A percentile compares a stretch with the other conserved stretches of the same genome.
Conservation (phyloP, 2,329 filamentous ascomycete genomes). For the Colletotrichum endophyticum region DNA sequence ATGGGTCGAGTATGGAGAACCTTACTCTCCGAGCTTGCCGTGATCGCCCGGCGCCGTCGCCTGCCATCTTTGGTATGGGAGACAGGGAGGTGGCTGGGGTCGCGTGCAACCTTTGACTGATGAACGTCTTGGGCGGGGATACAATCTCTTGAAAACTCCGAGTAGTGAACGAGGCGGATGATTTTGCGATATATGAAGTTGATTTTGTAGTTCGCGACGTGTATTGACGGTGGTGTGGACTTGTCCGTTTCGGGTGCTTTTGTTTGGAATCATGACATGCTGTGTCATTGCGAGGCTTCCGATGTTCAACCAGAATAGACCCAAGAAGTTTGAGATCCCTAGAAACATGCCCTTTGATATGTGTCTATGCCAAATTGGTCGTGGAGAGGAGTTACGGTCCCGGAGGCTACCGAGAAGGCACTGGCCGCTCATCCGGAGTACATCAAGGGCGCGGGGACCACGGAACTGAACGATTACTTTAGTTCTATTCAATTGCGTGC, state of each 20-base stretch:
- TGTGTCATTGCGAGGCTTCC: background rate
- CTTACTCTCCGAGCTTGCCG: background rate
- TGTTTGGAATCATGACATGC: background rate
- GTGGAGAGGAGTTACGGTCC: background rate
- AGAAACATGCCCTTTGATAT: too few relatives aligned
- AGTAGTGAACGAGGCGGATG: too few relatives aligned
- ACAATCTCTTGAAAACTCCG: rapidly evolving
- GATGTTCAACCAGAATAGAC: rapidly evolving
- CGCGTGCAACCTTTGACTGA: background rate
- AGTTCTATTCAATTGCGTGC: rapidly evolving
- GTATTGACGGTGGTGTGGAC: too few relatives aligned
- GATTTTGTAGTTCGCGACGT: too few relatives aligned
- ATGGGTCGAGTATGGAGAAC: background rate
- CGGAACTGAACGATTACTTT: background rate
- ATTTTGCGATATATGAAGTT: too few relatives aligned
- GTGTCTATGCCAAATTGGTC: too few relatives aligned
- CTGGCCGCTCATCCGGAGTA: background rate
- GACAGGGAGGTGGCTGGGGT: background rate
- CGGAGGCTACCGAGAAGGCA: background rate
- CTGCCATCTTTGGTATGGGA: background rate
- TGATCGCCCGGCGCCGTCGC: background rate
- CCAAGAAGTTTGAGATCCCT: too few relatives aligned
- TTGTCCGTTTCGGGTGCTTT: too few relatives aligned
- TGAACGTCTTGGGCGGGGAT: background rate
- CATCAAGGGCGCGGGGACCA: background rate